Percentiles rank a stretch among this genome's conserved stretches.
These are phyloP conservation scores for Pyrenophora teres DNA, from an alignment of 2,329 filamentous ascomycete species.

Conservation along the genomic window DNA sequence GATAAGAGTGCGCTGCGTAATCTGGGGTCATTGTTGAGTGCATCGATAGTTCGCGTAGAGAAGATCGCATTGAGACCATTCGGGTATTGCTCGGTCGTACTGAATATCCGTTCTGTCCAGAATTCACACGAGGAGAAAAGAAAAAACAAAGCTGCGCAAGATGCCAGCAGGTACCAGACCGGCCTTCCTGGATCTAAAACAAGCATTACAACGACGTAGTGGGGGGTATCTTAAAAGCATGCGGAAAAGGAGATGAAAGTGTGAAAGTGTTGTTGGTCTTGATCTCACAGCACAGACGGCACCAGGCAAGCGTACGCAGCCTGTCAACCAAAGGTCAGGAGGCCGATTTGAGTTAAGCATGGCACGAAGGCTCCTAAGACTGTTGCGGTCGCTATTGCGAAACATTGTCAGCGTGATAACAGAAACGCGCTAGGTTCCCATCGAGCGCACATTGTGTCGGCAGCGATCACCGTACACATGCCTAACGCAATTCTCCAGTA, in stretches of 20 bases:
- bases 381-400: conserved; percentile 14
- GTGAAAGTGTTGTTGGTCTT: conserved; percentile 7
- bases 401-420: conserved; percentile 33
- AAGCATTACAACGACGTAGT: conserved; percentile 33
- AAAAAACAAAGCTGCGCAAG: conserved; percentile 20
- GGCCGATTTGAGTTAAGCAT: conserved; percentile 18
- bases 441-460: conserved; percentile 1
- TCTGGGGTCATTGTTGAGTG: conserved; percentile 29
- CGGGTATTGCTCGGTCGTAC: conserved; percentile 1
- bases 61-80: conserved; percentile 19
- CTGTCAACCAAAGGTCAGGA: conserved; percentile 1
- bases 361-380: background rate
- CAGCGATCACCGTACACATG: background rate
- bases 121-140: conserved; percentile 20
- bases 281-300: conserved; percentile 11
- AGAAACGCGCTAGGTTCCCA: conserved; percentile 10
- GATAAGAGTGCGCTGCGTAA: conserved; percentile 29
- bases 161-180: conserved; percentile 33
- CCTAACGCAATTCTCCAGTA: too few relatives aligned
- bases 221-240: conserved; percentile 10
- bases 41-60: conserved; percentile 28
- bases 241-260: conserved; percentile 4
- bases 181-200: conserved; percentile 26
- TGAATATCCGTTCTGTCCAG: conserved; percentile 15
- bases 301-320: background rate